Percentiles rank a stretch among this genome's conserved stretches.
Evolutionary conservation across 176 grass and related monocot species (phyloP).

Genomic region (Cenchrus fungigraminus): DNA sequence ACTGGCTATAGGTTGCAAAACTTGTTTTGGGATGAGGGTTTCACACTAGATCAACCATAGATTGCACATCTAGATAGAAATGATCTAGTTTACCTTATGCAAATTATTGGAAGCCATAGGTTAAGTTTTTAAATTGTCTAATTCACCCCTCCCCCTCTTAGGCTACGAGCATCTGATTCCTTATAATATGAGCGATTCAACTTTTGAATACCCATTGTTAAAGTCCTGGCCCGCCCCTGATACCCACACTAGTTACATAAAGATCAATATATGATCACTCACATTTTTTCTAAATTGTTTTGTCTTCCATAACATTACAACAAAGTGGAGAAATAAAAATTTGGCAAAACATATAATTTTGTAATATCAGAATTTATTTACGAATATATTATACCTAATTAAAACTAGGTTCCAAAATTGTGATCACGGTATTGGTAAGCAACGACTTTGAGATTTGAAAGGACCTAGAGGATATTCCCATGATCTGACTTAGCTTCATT

Average conservation of each 20-base stretch:
- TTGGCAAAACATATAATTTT: background rate
- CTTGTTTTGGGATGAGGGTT: no score
- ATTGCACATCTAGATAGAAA: no score
- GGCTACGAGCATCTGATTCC: no score
- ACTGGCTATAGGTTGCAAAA: no score
- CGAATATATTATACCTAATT: background rate
- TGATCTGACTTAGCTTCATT: background rate
- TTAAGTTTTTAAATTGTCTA: no score
- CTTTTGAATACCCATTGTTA: no score
- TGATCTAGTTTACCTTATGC: no score
- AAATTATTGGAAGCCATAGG: no score
- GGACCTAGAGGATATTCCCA: background rate
- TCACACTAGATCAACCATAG: no score
- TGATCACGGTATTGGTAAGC: background rate
- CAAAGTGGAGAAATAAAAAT: background rate
- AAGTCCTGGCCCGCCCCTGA: no score
- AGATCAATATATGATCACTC: background rate
- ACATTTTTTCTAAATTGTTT: background rate
- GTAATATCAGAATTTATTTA: background rate
- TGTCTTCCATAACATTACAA: background rate
- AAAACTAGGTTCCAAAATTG: background rate
- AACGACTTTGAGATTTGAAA: background rate
- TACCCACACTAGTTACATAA: background rate
- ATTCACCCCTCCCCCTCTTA: no score
- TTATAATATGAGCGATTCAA: no score